Conservation (phyloP, 805 yeast genomes). For the Cyberlindnera nakhonratchasimensis region DNA sequence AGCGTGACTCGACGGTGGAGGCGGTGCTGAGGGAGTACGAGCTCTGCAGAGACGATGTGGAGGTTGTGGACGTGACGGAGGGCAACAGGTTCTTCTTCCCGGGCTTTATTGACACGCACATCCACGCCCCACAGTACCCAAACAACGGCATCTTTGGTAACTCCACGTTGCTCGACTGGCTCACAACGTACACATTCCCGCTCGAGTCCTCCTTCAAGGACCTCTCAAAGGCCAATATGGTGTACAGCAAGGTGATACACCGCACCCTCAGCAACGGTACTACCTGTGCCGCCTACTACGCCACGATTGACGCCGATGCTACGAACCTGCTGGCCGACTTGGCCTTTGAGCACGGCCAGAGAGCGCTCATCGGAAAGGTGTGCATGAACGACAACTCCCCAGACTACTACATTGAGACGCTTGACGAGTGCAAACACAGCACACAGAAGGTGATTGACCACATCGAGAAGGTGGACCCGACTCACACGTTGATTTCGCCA, state of each 20-base stretch:
- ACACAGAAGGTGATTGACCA: constrained; percentile 57
- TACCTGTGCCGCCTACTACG: constrained; percentile 87
- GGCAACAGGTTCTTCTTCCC: constrained; percentile 65
- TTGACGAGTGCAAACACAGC: constrained; percentile 49
- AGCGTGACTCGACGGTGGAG: constrained; percentile 7
- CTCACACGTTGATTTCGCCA: constrained; percentile 55
- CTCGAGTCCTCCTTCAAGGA: constrained; percentile 68
- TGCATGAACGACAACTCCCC: constrained; percentile 90
- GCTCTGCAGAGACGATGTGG: constrained; percentile 27
- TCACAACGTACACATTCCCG: constrained; percentile 83
- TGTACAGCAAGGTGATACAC: constrained; percentile 64
- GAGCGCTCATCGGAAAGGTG: constrained; percentile 89
- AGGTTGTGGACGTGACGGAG: constrained; percentile 33
- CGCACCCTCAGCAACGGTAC: constrained; percentile 80
- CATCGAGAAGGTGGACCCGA: constrained; percentile 51
- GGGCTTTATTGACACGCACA: constrained; percentile 79
- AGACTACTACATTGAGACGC: constrained; percentile 59
- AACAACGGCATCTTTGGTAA: constrained; percentile 82
- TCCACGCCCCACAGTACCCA: constrained; percentile 83
- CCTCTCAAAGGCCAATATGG: constrained; percentile 48
- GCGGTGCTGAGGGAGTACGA: constrained; percentile 11
- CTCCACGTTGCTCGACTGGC: constrained; percentile 85
- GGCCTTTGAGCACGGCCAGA: constrained; percentile 65
- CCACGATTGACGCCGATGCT: constrained; percentile 78
- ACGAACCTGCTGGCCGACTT: constrained; percentile 74